These are phyloP conservation scores for Citrullus amarus DNA, from an alignment of 306 rosid species.

Conservation along the genomic window DNA sequence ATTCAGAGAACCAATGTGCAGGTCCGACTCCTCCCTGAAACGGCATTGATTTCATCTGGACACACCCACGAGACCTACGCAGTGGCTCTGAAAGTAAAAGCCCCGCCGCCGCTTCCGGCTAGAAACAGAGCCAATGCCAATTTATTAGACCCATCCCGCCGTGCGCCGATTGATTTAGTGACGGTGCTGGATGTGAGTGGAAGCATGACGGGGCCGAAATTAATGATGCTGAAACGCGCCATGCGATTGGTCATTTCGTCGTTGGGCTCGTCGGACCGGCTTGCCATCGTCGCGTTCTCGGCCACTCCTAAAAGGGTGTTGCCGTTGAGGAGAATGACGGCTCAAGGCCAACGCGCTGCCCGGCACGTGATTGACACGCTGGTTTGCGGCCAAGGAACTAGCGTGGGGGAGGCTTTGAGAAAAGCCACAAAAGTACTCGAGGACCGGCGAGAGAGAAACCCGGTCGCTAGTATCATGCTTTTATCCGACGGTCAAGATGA, in stretches of 20 bases:
- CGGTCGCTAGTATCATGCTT: slow-evolving; percentile 21
- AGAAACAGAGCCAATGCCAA: slow-evolving; percentile 4
- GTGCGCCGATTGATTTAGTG: slow-evolving; percentile 22
- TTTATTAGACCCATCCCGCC: slow-evolving; percentile 18
- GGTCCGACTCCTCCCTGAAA: slow-evolving; percentile 59
- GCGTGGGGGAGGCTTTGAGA: slow-evolving; percentile 18
- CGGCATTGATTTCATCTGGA: slow-evolving; percentile 43
- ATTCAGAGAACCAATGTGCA: slow-evolving; percentile 46
- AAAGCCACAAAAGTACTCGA: slow-evolving; percentile 18
- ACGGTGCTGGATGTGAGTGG: slow-evolving; percentile 24
- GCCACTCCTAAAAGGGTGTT: slow-evolving; percentile 11
- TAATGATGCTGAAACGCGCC: slow-evolving; percentile 14
- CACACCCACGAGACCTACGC: slow-evolving; percentile 47
- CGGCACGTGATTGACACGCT: background rate
- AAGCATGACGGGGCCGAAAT: slow-evolving; percentile 22
- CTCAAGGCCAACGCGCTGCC: slow-evolving; percentile 8
- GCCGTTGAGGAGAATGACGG: slow-evolving; percentile 18
- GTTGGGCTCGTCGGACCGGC: slow-evolving; percentile 21
- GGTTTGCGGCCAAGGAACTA: slow-evolving; percentile 11
- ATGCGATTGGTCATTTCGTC: slow-evolving; percentile 21
- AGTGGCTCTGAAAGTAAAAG: slow-evolving; percentile 54
- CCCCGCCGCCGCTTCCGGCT: slow-evolving; percentile 29
- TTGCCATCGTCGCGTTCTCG: slow-evolving; percentile 21
- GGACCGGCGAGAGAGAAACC: slow-evolving; percentile 16
- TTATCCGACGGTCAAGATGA: slow-evolving; percentile 23